Percentiles rank a stretch among this genome's conserved stretches.
Conservation (phyloP, 2,329 filamentous ascomycete species). For the Cercospora nicotianae region DNA sequence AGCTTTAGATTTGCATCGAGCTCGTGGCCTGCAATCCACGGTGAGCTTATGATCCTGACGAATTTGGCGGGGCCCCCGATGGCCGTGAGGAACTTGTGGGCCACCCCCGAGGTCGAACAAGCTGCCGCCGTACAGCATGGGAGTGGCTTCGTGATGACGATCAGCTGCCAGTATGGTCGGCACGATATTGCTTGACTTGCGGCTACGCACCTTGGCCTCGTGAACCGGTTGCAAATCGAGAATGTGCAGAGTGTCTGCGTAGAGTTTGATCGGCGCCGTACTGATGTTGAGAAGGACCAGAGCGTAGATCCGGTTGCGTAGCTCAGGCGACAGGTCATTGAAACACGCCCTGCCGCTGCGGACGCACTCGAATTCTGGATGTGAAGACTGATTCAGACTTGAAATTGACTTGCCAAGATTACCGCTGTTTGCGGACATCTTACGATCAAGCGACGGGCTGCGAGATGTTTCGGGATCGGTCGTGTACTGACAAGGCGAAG, state of each 20-base stretch:
- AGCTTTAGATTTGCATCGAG: neutral
- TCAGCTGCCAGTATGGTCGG: slow-evolving; percentile 19
- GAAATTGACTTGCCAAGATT: too few species aligned
- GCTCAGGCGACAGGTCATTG: neutral
- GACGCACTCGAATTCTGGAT: neutral
- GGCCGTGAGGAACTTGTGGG: neutral
- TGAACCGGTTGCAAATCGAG: neutral
- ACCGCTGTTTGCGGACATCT: neutral
- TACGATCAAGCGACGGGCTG: neutral
- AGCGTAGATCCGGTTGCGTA: neutral
- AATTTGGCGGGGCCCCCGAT: neutral
- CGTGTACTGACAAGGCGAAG: neutral
- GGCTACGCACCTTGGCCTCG: neutral
- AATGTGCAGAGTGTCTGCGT: neutral
- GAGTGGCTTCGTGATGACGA: slow-evolving; percentile 25
- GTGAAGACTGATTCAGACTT: too few species aligned
- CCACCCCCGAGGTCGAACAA: neutral
- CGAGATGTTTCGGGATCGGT: neutral
- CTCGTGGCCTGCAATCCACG: neutral
- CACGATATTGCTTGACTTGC: neutral
- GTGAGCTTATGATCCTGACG: neutral
- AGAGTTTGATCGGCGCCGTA: neutral
- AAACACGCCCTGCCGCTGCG: neutral
- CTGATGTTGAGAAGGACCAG: neutral
- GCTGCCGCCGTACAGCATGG: slow-evolving; percentile 26